These are phyloP conservation scores for Schwanniomyces vanrijiae DNA, from an alignment of 805 yeast species.

Conservation along the genomic window DNA sequence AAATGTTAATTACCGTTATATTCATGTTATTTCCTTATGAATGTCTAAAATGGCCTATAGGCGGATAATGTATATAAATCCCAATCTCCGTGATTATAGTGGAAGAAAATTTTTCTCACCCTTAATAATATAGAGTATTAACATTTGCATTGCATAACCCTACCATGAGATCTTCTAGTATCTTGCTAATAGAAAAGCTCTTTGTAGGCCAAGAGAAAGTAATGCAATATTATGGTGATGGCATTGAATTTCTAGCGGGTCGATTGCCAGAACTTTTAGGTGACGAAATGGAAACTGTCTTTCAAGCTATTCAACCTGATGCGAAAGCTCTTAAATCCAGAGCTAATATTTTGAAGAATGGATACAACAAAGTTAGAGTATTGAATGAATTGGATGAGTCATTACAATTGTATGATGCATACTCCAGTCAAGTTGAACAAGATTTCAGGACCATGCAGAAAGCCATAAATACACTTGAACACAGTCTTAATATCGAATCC, in stretches of 20 bases:
- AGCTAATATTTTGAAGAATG: background rate
- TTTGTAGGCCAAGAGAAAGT: background rate
- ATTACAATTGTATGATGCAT: background rate
- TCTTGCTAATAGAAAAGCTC: background rate
- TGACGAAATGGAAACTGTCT: background rate
- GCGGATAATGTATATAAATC: conserved; percentile 1
- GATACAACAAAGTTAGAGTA: background rate
- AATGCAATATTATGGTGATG: background rate
- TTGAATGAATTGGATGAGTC: background rate
- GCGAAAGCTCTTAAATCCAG: background rate
- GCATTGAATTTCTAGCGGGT: background rate
- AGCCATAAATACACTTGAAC: background rate
- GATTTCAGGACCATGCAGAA: background rate
- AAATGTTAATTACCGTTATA: background rate
- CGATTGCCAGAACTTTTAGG: background rate
- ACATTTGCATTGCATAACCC: background rate
- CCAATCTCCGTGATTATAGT: background rate
- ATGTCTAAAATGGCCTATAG: background rate
- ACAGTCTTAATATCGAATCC: background rate
- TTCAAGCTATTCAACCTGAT: background rate
- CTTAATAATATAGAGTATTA: background rate
- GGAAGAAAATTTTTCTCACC: conserved; percentile 1
- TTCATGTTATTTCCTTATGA: background rate
- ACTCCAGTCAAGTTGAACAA: background rate
- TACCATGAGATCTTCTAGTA: conserved; percentile 1